phyloP scores from a whole-genome alignment of 176 grass and related monocot species.

The Triticum timopheevii region DNA sequence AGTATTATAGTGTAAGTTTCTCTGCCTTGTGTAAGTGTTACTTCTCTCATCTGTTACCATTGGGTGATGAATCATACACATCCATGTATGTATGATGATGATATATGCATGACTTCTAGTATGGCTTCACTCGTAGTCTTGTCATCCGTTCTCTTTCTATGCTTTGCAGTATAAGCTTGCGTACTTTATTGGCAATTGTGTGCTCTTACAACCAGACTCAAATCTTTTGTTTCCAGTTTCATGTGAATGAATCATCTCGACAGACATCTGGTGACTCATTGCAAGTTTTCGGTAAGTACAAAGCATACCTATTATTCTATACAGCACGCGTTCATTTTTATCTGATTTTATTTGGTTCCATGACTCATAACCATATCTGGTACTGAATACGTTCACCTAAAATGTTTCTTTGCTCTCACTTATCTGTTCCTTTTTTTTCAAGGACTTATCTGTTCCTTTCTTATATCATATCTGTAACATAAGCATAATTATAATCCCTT shows the following conservation, averaged over 20 bases:
- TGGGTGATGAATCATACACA: neutral
- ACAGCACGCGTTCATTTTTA: constrained; percentile 31
- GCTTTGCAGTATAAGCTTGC: constrained; percentile 22
- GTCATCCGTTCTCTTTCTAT: constrained; percentile 12
- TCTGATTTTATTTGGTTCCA: constrained; percentile 6
- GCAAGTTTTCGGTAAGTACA: constrained; percentile 58
- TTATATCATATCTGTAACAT: constrained; percentile 14
- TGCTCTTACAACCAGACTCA: constrained; percentile 18
- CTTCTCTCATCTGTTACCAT: constrained; percentile 19
- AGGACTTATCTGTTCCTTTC: neutral
- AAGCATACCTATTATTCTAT: neutral
- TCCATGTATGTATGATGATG: constrained; percentile 14
- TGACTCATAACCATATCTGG: neutral
- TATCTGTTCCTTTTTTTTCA: neutral
- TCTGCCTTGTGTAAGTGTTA: neutral
- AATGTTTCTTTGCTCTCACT: neutral
- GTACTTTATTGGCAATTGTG: constrained; percentile 16
- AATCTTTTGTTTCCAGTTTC: constrained; percentile 68
- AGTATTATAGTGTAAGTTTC: constrained; percentile 86
- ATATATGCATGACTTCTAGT: constrained; percentile 18
- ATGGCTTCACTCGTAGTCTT: constrained; percentile 31
- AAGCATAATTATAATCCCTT: constrained; percentile 1
- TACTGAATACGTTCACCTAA: constrained; percentile 9
- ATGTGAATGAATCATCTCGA: constrained; percentile 85
- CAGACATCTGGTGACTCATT: constrained; percentile 61